Conservation (phyloP, 2,329 filamentous ascomycete genomes). For the Chrysoporthe deuterocubensis region DNA sequence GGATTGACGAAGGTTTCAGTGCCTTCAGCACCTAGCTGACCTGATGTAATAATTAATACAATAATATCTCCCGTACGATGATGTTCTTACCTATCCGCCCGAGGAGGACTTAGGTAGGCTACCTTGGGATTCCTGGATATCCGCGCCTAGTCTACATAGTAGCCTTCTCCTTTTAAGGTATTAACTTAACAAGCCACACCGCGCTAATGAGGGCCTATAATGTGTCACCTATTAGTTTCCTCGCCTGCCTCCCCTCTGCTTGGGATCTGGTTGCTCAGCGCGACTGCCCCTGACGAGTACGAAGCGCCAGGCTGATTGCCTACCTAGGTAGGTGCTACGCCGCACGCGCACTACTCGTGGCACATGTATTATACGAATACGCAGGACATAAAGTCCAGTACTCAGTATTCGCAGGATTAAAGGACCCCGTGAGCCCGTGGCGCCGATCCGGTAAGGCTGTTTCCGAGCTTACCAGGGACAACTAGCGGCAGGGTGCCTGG, state of each 20-base stretch:
- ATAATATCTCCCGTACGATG: background rate
- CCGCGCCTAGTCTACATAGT: background rate
- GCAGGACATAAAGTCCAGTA: background rate
- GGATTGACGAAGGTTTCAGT: background rate
- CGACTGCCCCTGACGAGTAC: background rate
- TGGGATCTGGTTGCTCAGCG: background rate
- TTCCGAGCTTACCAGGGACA: background rate
- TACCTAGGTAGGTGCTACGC: background rate
- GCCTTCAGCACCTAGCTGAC: background rate
- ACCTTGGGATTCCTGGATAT: too few species aligned
- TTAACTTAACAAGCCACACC: too few species aligned
- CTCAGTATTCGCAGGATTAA: background rate
- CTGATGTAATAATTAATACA: background rate
- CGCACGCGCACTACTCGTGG: background rate
- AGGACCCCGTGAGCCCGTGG: background rate
- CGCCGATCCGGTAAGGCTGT: background rate
- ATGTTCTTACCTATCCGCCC: background rate
- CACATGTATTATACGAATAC: background rate
- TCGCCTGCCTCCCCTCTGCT: too few species aligned
- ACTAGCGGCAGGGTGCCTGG: too few species aligned
- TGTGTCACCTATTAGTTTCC: too few species aligned
- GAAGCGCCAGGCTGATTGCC: background rate
- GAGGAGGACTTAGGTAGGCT: too few species aligned
- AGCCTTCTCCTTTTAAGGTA: background rate
- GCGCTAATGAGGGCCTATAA: too few species aligned